Base-by-base conservation (phyloP, 2,329 filamentous ascomycete species). In the Cladosporium sp. region DNA sequence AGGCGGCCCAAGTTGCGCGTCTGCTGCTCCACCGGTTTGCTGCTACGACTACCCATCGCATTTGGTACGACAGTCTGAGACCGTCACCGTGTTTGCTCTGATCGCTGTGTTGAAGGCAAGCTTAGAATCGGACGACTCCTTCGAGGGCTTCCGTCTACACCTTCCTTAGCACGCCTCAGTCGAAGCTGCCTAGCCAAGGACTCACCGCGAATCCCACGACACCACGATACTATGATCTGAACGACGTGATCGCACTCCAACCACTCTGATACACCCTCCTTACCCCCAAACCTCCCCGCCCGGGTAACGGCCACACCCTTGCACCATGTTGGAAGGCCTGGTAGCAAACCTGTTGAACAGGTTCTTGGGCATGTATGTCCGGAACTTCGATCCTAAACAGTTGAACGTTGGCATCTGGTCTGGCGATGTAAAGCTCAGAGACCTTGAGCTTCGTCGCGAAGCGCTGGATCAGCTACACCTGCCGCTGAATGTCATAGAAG, bases 291-390 rank as follows among this genome's bases (percentile, higher is more conserved):
- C 7, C 5, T 56, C 40, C 54, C 54, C 28, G 85, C 87, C 89
- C 72, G 88, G 88, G 85, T 88, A 71, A 91, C 84, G 88, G 83
- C 85, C 80, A 73, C 72, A 74, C 67, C 69, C 74, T 74, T 69
- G 78, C 82, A 82, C 74, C 70, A 99, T 99, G 94, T 86, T 99
- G 79, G 94, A 99, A 84, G 90, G 92, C 67, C 83, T 99, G 68
- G 94, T 97, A 64, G 92, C 94, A 69, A 95, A 93, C 77, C 83
- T 99, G 81, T 88, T 99, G 69, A 99, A 99, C 81, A 89, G 95
- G 80, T 97, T 99, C 78, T 80, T 99, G 85, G 95, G 94, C 83
- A 96, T 97, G 89, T 99, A 99, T 76, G 93, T 99, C 76, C 92
- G 96, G 83, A 97, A 99, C 78, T 99, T 99, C 74, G 94, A 99